These are phyloP conservation scores for Porcisia deanei DNA, from an alignment of 208 protist genomes.

Conservation along the genomic window DNA sequence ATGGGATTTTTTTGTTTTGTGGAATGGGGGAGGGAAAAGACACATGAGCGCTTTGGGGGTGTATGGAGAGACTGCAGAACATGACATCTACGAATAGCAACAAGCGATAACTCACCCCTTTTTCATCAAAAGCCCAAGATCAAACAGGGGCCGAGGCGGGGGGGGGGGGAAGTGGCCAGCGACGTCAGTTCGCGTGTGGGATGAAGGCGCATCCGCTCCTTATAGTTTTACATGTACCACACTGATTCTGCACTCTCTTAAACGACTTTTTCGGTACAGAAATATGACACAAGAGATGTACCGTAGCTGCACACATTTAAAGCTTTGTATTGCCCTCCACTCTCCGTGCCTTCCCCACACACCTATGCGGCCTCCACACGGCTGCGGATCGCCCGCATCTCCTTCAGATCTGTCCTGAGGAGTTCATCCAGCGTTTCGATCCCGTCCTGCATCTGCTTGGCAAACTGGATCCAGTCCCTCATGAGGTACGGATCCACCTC, in stretches of 20 bases:
- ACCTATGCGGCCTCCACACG: constrained; percentile 23
- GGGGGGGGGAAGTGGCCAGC: not conserved
- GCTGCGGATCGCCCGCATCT: constrained; percentile 52
- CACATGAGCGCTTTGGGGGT: too few species aligned
- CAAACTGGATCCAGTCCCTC: constrained; percentile 46
- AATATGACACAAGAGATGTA: not conserved
- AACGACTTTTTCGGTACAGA: not conserved
- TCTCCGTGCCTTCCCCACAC: not conserved
- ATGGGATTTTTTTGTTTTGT: too few species aligned
- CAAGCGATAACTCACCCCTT: not conserved
- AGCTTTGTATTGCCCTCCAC: not conserved
- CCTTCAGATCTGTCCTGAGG: constrained; percentile 43
- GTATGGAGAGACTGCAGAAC: too few species aligned
- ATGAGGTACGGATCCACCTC: constrained; percentile 50
- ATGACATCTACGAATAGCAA: not conserved
- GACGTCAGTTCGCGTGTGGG: not conserved
- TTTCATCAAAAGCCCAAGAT: not conserved
- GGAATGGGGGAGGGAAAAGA: not conserved
- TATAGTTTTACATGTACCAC: not conserved
- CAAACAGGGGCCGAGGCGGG: not conserved
- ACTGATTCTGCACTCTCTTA: not conserved
- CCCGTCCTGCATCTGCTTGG: constrained; percentile 58
- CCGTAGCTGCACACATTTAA: too few species aligned
- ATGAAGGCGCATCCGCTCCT: not conserved
- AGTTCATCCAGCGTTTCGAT: constrained; percentile 53